A percentile compares a stretch with the other conserved stretches of the same genome.
Conservation (phyloP, 768 basidiomycete genomes). For the Kwoniella newhampshirensis region DNA sequence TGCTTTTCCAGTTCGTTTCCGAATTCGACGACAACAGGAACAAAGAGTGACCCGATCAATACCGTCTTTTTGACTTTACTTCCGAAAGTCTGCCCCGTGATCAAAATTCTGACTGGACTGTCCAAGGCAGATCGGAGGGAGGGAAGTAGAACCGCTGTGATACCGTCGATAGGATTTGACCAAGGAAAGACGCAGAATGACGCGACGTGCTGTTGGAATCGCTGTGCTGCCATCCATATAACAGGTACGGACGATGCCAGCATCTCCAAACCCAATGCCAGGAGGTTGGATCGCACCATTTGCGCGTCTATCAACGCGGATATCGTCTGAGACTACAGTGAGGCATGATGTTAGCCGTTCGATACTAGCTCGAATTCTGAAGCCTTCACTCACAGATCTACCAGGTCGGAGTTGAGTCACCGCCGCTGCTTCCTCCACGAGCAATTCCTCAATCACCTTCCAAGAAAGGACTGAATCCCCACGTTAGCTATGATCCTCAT, state of each 20-base stretch:
- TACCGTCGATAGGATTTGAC: slow-evolving; percentile 20
- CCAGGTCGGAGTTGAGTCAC: slow-evolving; percentile 23
- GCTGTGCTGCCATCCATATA: slow-evolving; percentile 22
- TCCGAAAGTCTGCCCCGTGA: neutral
- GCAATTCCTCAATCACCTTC: slow-evolving; percentile 33
- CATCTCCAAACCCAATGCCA: slow-evolving; percentile 34
- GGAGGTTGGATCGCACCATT: slow-evolving; percentile 25
- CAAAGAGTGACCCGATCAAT: slow-evolving; percentile 34
- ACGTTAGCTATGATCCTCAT: neutral
- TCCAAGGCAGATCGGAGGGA: slow-evolving; percentile 32
- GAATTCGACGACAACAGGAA: slow-evolving; percentile 32
- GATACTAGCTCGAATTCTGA: neutral
- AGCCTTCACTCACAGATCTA: slow-evolving; percentile 18
- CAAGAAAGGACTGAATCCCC: slow-evolving; percentile 31
- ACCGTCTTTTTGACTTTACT: slow-evolving; percentile 24
- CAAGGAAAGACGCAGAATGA: slow-evolving; percentile 30
- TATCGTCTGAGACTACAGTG: slow-evolving; percentile 22
- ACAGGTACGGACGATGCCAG: slow-evolving; percentile 29
- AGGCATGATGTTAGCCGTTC: neutral
- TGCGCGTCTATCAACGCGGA: slow-evolving; percentile 33
- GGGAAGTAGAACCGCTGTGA: slow-evolving; percentile 29
- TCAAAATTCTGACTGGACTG: slow-evolving; percentile 16
- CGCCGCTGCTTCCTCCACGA: slow-evolving; percentile 28
- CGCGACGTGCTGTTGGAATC: slow-evolving; percentile 44
- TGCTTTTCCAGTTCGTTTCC: slow-evolving; percentile 18